phyloP scores from a whole-genome alignment of 805 yeast species.

The Starmerella davenportii region DNA sequence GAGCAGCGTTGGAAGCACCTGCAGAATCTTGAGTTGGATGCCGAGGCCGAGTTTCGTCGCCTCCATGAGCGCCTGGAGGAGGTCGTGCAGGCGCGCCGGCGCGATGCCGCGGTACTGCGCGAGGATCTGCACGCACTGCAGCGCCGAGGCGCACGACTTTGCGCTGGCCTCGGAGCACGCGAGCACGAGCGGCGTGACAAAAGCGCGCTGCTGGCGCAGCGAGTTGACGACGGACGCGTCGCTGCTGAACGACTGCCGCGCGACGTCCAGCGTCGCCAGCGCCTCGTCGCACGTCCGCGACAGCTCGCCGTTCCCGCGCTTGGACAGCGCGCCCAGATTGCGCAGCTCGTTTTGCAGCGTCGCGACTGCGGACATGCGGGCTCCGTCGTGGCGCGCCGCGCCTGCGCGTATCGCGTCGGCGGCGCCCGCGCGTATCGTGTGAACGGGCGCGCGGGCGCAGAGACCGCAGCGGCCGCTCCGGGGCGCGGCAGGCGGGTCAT shows the following conservation, averaged over 20 bases:
- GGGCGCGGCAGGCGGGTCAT: too few species aligned
- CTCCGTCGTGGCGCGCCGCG: too few species aligned
- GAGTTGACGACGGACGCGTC: constrained; percentile 5
- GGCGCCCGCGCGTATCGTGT: too few species aligned
- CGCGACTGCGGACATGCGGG: constrained; percentile 11
- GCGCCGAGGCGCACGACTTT: constrained; percentile 50
- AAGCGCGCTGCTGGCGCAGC: constrained; percentile 27
- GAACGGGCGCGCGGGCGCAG: too few species aligned
- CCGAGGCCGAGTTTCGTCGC: constrained; percentile 64
- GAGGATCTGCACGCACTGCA: constrained; percentile 51
- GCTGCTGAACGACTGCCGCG: constrained; percentile 3
- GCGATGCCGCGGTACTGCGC: constrained; percentile 41
- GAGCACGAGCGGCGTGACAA: constrained; percentile 49
- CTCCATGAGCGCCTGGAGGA: constrained; percentile 52
- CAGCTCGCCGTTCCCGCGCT: constrained; percentile 53
- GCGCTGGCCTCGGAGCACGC: constrained; percentile 62
- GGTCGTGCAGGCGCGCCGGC: constrained; percentile 29
- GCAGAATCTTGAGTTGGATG: constrained; percentile 71
- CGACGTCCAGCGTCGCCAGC: constrained; percentile 11
- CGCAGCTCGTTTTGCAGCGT: constrained; percentile 38
- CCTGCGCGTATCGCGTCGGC: too few species aligned
- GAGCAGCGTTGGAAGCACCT: constrained; percentile 58
- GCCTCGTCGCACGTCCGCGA: constrained; percentile 23
- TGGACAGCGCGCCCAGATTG: constrained; percentile 47
- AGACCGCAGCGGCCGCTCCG: too few species aligned